Conservation (phyloP, 169 alveolate genomes). For the Sarcocystis neurona region DNA sequence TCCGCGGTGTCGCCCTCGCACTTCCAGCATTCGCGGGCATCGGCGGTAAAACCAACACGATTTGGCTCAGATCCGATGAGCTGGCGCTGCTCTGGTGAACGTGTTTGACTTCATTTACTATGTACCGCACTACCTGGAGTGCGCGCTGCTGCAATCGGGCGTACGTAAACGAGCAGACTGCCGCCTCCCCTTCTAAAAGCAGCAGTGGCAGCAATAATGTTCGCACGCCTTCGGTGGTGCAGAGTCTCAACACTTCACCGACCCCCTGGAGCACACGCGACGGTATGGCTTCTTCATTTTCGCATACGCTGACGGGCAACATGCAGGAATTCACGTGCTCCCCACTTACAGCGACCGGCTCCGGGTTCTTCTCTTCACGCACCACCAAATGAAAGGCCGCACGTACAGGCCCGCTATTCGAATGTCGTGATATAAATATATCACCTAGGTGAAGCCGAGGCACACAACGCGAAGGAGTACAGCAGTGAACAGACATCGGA, state of each 20-base stretch:
- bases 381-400: constrained; percentile 9
- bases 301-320: neutral
- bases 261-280: constrained; percentile 39
- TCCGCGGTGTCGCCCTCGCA: too few relatives aligned
- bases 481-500: too few relatives aligned
- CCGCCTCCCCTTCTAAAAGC: constrained; percentile 49
- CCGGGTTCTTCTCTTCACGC: neutral
- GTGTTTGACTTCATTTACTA: constrained; percentile 38
- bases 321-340: neutral
- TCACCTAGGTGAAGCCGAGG: neutral
- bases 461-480: too few relatives aligned
- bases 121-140: constrained; percentile 56
- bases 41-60: constrained; percentile 30
- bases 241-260: constrained; percentile 28
- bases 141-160: constrained; percentile 57
- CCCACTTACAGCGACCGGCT: neutral
- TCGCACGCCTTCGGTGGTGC: constrained; percentile 33
- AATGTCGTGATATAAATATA: constrained; percentile 16
- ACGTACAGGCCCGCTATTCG: neutral
- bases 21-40: too few relatives aligned
- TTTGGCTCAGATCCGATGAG: neutral
- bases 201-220: constrained; percentile 54
- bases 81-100: neutral
- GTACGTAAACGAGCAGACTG: constrained; percentile 48
- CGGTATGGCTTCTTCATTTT: constrained; percentile 24